These are phyloP conservation scores for Colletotrichum endophyticum DNA, from an alignment of 2,329 filamentous ascomycete species.

Conservation along the genomic window DNA sequence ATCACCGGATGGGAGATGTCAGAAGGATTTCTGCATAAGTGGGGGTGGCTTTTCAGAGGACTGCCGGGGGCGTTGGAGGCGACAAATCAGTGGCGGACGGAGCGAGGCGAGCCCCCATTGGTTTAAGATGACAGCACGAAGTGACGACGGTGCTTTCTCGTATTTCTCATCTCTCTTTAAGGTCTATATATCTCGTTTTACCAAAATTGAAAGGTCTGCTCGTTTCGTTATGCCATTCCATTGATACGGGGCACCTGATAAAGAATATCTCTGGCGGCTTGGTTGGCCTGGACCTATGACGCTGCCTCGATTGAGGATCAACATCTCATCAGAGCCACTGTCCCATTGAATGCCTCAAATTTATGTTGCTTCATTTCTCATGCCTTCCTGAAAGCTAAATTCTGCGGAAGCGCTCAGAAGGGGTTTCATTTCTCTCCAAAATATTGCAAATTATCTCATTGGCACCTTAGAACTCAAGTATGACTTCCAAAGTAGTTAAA, in stretches of 20 bases:
- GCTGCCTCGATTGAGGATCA: too few species aligned
- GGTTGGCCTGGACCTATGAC: too few species aligned
- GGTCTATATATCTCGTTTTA: background rate
- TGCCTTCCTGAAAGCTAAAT: background rate
- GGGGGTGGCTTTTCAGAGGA: slow-evolving; percentile 35
- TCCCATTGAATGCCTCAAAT: background rate
- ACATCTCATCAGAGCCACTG: too few species aligned
- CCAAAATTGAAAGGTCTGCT: background rate
- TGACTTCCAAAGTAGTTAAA: background rate
- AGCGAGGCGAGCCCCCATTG: slow-evolving; percentile 36
- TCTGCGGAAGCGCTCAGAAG: background rate
- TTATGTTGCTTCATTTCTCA: background rate
- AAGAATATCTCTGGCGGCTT: too few species aligned
- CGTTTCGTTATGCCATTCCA: background rate
- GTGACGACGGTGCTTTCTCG: background rate
- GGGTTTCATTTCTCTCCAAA: too few species aligned
- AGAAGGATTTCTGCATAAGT: slow-evolving; percentile 42
- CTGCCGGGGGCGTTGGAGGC: slow-evolving; percentile 31
- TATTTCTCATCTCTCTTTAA: background rate
- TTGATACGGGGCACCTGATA: too few species aligned
- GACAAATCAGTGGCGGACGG: slow-evolving; percentile 38
- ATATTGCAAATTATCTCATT: background rate
- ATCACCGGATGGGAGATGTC: slow-evolving; percentile 43
- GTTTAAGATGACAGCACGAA: slow-evolving; percentile 23
- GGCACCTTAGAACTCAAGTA: background rate